Evolutionary conservation across 2,329 filamentous ascomycete species (phyloP).

Genomic region (Alternaria sp.): DNA sequence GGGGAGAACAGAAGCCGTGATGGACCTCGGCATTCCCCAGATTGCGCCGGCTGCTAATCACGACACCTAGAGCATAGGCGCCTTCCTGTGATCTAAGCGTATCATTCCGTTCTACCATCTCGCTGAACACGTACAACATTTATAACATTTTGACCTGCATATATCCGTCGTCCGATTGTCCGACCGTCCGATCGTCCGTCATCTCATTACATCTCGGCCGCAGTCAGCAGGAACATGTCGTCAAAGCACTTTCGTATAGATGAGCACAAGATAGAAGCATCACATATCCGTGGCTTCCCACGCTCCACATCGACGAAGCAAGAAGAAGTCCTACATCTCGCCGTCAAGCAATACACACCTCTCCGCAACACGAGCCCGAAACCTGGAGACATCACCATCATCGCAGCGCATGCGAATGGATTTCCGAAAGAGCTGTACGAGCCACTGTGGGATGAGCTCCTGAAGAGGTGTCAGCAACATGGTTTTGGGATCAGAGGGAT

Average conservation of each 20-base stretch:
- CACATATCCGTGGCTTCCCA: slow-evolving; percentile 83
- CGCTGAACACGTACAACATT: background rate
- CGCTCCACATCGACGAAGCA: slow-evolving; percentile 74
- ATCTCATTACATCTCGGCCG: background rate
- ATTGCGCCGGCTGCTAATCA: slow-evolving; percentile 26
- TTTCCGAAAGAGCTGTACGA: slow-evolving; percentile 97
- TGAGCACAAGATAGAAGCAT: slow-evolving; percentile 71
- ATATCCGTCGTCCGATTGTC: background rate
- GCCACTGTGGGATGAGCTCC: slow-evolving; percentile 85
- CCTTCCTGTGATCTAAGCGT: background rate
- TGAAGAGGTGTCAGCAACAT: slow-evolving; percentile 61
- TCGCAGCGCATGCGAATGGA: slow-evolving; percentile 88
- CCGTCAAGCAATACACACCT: slow-evolving; percentile 88
- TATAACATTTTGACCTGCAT: background rate
- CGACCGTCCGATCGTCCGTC: background rate
- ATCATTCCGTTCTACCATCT: background rate
- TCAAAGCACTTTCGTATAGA: slow-evolving; percentile 65
- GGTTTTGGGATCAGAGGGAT: slow-evolving; percentile 78
- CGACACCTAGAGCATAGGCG: slow-evolving; percentile 7
- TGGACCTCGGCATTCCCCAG: slow-evolving; percentile 35
- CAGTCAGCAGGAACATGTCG: slow-evolving; percentile 42
- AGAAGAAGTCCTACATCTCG: slow-evolving; percentile 74
- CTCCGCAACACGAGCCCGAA: slow-evolving; percentile 70
- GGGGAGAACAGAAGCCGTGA: slow-evolving; percentile 8
- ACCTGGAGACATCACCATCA: slow-evolving; percentile 81